A percentile compares a stretch with the other conserved stretches of the same genome.
phyloP scores from a whole-genome alignment of 164 flowering plant genomes.

The Platanus orientalis region DNA sequence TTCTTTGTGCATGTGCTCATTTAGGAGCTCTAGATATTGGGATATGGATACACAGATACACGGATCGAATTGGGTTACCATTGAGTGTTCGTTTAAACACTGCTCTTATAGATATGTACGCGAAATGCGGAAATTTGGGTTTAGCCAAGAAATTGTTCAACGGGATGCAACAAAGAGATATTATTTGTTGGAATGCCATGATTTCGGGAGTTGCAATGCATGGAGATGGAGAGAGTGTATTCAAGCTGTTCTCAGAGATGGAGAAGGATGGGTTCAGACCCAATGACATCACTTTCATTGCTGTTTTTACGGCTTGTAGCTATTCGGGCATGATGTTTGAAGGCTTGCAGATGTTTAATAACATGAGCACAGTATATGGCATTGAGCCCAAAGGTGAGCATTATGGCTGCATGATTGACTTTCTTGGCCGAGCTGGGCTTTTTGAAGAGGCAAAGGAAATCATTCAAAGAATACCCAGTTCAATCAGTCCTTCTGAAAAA shows the following conservation, averaged over 20 bases:
- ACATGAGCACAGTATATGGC: constrained; percentile 38
- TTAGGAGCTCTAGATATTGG: constrained; percentile 60
- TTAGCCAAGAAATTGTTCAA: constrained; percentile 41
- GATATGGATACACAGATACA: constrained; percentile 47
- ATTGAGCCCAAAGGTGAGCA: constrained; percentile 59
- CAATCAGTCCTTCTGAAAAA: constrained; percentile 35
- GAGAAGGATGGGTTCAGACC: constrained; percentile 35
- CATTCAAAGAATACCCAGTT: constrained; percentile 27
- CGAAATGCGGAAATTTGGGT: constrained; percentile 49
- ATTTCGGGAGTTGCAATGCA: constrained; percentile 55
- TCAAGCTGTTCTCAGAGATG: constrained; percentile 52
- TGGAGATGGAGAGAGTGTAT: constrained; percentile 44
- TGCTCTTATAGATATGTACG: constrained; percentile 57
- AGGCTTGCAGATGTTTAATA: constrained; percentile 38
- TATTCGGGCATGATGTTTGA: constrained; percentile 46
- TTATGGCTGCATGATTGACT: constrained; percentile 52
- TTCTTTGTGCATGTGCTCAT: constrained; percentile 64
- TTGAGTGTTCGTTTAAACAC: constrained; percentile 37
- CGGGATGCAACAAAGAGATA: constrained; percentile 36
- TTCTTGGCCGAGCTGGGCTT: constrained; percentile 49
- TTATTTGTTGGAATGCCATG: constrained; percentile 58
- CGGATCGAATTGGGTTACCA: constrained; percentile 17
- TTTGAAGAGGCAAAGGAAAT: constrained; percentile 46
- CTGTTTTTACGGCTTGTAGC: constrained; percentile 56
- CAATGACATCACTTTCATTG: constrained; percentile 53